phyloP scores from a whole-genome alignment of 805 yeast genomes.

The Ogataea allantospora region DNA sequence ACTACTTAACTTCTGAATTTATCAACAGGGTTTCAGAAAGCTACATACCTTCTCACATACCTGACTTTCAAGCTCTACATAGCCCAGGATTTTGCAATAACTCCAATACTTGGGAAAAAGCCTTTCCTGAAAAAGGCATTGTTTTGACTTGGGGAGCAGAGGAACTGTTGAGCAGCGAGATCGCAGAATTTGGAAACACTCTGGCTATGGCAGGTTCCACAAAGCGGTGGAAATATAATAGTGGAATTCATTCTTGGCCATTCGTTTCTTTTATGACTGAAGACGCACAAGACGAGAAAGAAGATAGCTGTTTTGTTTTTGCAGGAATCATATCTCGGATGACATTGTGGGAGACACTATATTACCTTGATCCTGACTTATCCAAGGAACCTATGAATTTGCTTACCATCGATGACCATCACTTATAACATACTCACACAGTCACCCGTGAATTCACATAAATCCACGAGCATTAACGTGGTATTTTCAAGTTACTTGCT shows the following conservation, averaged over 20 bases:
- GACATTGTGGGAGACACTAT: constrained; percentile 40
- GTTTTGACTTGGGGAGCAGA: constrained; percentile 43
- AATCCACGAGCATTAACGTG: too few relatives aligned
- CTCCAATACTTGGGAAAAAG: constrained; percentile 37
- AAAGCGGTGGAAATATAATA: constrained; percentile 33
- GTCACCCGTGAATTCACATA: too few relatives aligned
- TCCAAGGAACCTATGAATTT: constrained; percentile 34
- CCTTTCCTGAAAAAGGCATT: constrained; percentile 42
- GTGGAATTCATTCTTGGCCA: constrained; percentile 50
- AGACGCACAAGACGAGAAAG: constrained; percentile 41
- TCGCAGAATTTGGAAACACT: constrained; percentile 32
- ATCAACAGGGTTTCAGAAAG: constrained; percentile 16
- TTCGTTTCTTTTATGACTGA: constrained; percentile 41
- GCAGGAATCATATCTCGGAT: constrained; percentile 43
- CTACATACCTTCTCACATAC: constrained; percentile 15
- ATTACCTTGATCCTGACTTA: constrained; percentile 26
- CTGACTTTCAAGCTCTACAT: constrained; percentile 26
- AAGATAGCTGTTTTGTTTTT: constrained; percentile 39
- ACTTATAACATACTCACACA: constrained; percentile 15
- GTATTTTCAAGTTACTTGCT: too few relatives aligned
- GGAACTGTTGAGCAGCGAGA: constrained; percentile 40
- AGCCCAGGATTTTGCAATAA: constrained; percentile 35
- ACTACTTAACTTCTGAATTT: constrained; percentile 20
- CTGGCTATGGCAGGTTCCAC: constrained; percentile 32
- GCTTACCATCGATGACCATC: constrained; percentile 34